phyloP scores from a whole-genome alignment of 2,329 filamentous ascomycete genomes.

The Epichloe coenophiala region DNA sequence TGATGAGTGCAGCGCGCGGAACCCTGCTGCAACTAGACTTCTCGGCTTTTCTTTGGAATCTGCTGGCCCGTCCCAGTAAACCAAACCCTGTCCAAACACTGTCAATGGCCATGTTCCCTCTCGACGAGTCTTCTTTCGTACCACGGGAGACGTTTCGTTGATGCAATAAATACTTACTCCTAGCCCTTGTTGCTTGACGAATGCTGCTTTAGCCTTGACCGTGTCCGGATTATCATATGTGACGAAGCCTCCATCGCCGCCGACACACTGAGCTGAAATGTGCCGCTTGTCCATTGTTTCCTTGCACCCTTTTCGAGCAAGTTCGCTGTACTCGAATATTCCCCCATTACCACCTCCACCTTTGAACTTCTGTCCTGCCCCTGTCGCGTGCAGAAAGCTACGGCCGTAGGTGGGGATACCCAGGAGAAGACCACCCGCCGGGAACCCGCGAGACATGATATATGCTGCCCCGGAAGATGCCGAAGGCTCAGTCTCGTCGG shows the following conservation, averaged over 20 bases:
- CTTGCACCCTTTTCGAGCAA: constrained; percentile 47
- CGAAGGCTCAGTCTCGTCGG: constrained; percentile 47
- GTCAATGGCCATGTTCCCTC: no score
- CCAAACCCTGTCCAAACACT: no score
- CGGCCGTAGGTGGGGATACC: constrained; percentile 66
- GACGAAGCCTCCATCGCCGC: constrained; percentile 63
- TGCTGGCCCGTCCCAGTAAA: no score
- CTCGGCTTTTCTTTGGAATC: no score
- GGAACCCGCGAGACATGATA: constrained; percentile 51
- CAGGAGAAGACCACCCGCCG: constrained; percentile 57
- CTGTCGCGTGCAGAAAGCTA: constrained; percentile 53
- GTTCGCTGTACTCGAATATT: constrained; percentile 39
- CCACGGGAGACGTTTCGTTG: no score
- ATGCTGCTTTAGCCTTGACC: no score
- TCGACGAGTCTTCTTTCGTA: no score
- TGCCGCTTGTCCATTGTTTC: constrained; percentile 55
- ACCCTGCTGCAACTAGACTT: no score
- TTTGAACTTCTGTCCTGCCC: constrained; percentile 48
- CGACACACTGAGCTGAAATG: constrained; percentile 58
- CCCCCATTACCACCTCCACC: constrained; percentile 21
- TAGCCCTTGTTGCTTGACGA: no score
- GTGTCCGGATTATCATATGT: constrained; percentile 34
- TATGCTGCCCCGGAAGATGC: constrained; percentile 55
- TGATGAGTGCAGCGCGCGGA: no score
- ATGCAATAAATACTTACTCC: no score